Conservation (phyloP, 2,329 filamentous ascomycete genomes). For the Pseudofabraea citricarpa region DNA sequence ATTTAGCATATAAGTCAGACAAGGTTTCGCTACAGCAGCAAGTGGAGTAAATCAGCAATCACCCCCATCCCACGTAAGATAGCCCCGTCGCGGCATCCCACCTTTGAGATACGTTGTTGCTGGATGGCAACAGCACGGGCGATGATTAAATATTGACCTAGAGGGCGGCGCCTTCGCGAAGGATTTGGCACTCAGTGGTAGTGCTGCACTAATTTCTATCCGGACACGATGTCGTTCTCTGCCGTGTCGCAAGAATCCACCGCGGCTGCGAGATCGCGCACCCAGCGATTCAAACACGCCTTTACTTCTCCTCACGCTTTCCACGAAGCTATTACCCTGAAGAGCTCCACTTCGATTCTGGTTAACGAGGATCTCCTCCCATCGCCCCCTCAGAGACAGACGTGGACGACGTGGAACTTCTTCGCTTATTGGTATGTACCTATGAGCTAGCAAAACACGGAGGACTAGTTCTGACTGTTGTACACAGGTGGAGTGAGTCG, state of each 20-base stretch:
- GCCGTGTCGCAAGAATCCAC: no score
- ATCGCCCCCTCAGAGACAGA: background rate
- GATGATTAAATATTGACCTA: background rate
- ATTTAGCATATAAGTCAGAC: no score
- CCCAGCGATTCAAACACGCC: background rate
- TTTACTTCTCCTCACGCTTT: background rate
- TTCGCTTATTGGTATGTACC: background rate
- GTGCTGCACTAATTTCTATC: no score
- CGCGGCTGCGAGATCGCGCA: background rate
- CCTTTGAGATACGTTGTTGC: background rate
- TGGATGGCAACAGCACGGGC: background rate
- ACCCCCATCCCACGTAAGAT: background rate
- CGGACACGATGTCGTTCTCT: no score
- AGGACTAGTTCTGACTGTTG: background rate
- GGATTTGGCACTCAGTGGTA: no score
- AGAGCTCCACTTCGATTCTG: background rate
- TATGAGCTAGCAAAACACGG: background rate
- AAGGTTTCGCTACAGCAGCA: no score
- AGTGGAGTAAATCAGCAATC: no score
- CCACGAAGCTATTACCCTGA: background rate
- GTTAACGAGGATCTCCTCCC: background rate
- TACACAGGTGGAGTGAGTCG: background rate
- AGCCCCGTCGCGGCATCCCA: background rate
- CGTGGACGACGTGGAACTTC: conserved; percentile 1
- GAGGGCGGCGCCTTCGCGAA: no score